Base-by-base conservation (phyloP, 306 rosid genomes). In the Ceratonia siliqua region DNA sequence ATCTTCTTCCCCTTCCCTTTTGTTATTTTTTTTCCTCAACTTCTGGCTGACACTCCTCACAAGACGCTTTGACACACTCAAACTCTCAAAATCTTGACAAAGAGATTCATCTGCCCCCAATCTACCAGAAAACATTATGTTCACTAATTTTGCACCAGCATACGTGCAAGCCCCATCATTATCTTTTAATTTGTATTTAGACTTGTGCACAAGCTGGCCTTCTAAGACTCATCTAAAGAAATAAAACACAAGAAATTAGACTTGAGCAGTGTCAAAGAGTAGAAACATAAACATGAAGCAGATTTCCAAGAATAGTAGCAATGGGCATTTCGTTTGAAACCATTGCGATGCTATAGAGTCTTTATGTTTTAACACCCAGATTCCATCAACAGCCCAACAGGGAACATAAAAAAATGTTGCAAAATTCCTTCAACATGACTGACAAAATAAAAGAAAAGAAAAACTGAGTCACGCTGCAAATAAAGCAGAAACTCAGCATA, bases 21-120 rank as follows among this genome's bases (percentile, higher is more conserved):
- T 82, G 74, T 75, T 79, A 78, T 78, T 85, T 73, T 84, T 93
- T 83, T 83, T 91, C 87, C 85, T 90, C 91, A 86, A 73, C 83
- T 87, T 95, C 81, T 92, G 98, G 82, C 98, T 92, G 25, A 90
- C 92, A 77, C 89, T 92, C 83, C 97, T 90, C 83, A 90, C 90
- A 41, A 91, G 95, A 65, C 96, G 86, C 82, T 82, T 94, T 0
- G 99, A 90, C 81, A 92, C 92, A 9, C 96, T 88, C 90, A 87
- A 83, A 81, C 83, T 82, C 50, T 79, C 89, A n/a, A 86, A 79
- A 77, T 87, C 90, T 67, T 88, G 93, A 79, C 49, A 48, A 84
- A 78, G 38, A 57, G 89, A 70, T 88, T 90, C 85, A 42, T 88
- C 89, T 77, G 78, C 85, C 50, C 87, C 76, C 43, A 57, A 70